Evolutionary conservation across 2,329 filamentous ascomycete genomes (phyloP).

Genomic region (Dactylellina parvicollis): DNA sequence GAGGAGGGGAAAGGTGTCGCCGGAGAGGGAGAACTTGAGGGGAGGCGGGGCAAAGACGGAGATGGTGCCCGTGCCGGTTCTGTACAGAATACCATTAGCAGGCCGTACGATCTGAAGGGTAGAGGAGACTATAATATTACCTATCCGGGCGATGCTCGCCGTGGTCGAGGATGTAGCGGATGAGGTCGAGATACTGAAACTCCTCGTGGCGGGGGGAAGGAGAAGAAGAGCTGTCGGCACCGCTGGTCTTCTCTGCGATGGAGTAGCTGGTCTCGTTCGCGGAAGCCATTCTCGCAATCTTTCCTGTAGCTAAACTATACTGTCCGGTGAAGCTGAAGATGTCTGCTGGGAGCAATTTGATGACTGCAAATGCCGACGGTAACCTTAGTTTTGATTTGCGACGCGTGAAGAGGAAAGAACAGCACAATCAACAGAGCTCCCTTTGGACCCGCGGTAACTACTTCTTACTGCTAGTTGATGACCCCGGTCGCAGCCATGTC

Average conservation of each 20-base stretch:
- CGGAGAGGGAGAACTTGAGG: slow-evolving; percentile 84
- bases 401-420: not conserved
- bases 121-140: slow-evolving; percentile 62
- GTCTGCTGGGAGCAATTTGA: not conserved
- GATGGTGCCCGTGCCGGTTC: slow-evolving; percentile 91
- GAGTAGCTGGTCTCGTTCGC: slow-evolving; percentile 11
- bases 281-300: not conserved
- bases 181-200: slow-evolving; percentile 89
- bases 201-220: slow-evolving; percentile 75
- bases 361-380: slow-evolving; percentile 1
- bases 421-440: not conserved
- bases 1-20: slow-evolving; percentile 84
- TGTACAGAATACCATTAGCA: slow-evolving; percentile 60
- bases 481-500: not conserved
- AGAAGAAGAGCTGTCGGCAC: slow-evolving; percentile 6
- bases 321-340: not conserved
- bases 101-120: not conserved
- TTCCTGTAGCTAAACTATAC: not conserved
- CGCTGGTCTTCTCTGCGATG: slow-evolving; percentile 37
- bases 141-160: slow-evolving; percentile 91
- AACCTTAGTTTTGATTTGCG: not conserved
- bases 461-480: not conserved
- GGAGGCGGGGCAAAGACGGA: slow-evolving; percentile 88
- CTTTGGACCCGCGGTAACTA: not conserved
- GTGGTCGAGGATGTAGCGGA: slow-evolving; percentile 80